These are phyloP conservation scores for Ceratobasidium sp. DNA, from an alignment of 1,284 basidiomycete genomes.

Conservation along the genomic window DNA sequence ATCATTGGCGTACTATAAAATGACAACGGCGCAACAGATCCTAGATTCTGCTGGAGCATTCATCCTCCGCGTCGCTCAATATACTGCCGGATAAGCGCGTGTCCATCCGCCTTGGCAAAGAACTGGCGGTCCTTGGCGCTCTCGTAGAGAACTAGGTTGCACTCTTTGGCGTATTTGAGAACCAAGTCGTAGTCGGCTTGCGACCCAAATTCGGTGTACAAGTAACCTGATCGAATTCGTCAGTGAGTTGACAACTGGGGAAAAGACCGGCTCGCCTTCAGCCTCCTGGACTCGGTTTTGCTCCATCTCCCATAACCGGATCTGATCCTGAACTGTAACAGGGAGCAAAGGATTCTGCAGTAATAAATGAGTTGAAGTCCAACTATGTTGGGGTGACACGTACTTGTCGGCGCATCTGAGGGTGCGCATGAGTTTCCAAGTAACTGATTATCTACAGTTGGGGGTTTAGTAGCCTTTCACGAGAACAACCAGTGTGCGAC, in stretches of 20 bases:
- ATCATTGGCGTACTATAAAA: no score
- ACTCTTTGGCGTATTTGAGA: constrained; percentile 80
- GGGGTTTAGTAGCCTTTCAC: neutral
- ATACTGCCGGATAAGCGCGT: constrained; percentile 77
- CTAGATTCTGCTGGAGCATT: neutral
- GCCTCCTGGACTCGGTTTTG: constrained; percentile 87
- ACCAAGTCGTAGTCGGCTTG: constrained; percentile 88
- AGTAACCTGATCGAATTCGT: constrained; percentile 63
- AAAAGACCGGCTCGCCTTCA: constrained; percentile 64
- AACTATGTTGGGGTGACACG: constrained; percentile 45
- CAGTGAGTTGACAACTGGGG: constrained; percentile 39
- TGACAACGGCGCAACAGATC: neutral
- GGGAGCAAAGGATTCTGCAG: constrained; percentile 84
- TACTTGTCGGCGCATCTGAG: constrained; percentile 96
- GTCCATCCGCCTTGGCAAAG: constrained; percentile 83
- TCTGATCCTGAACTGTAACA: constrained; percentile 97
- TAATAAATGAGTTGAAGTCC: neutral
- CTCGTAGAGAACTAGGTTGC: constrained; percentile 84
- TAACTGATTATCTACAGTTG: constrained; percentile 87
- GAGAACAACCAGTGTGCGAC: constrained; percentile 41
- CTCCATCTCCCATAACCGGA: constrained; percentile 97
- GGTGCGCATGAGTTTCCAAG: constrained; percentile 91
- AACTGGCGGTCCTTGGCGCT: constrained; percentile 73
- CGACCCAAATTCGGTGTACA: constrained; percentile 88
- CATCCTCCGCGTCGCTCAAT: constrained; percentile 64